These are phyloP conservation scores for Chaetomium strumarium DNA, from an alignment of 2,329 filamentous ascomycete species.

Conservation along the genomic window DNA sequence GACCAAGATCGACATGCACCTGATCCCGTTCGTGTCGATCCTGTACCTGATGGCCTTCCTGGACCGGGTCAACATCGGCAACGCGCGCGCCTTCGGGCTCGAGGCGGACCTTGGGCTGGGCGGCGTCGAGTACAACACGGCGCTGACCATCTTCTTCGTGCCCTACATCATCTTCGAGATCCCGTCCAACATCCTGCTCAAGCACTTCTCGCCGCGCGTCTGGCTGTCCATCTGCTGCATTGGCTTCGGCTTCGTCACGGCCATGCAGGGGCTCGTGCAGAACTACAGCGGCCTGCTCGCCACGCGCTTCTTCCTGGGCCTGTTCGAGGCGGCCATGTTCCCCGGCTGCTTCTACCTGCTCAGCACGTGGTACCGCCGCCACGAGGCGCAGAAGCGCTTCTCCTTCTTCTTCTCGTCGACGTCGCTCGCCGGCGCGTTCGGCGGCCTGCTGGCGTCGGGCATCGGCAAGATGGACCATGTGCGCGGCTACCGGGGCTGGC, in stretches of 20 bases:
- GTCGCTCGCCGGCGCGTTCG: constrained; percentile 75
- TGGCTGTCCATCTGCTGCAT: constrained; percentile 83
- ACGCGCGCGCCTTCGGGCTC: constrained; percentile 64
- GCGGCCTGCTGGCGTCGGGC: constrained; percentile 74
- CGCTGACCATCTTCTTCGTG: constrained; percentile 75
- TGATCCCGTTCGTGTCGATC: constrained; percentile 67
- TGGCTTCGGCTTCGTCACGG: constrained; percentile 68
- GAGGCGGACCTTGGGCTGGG: constrained; percentile 54
- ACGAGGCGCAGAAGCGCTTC: constrained; percentile 85
- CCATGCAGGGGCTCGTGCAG: constrained; percentile 69
- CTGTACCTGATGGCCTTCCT: constrained; percentile 67
- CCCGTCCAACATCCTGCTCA: constrained; percentile 66
- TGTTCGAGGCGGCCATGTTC: constrained; percentile 72
- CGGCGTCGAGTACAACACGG: constrained; percentile 62
- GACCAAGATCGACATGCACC: constrained; percentile 62
- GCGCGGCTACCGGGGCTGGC: constrained; percentile 64
- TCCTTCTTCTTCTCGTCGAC: constrained; percentile 89
- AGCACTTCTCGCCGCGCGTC: constrained; percentile 58
- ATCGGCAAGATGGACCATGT: constrained; percentile 83
- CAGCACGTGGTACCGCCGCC: constrained; percentile 78
- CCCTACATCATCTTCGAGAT: constrained; percentile 70
- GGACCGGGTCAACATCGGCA: constrained; percentile 73
- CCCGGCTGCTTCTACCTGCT: constrained; percentile 66
- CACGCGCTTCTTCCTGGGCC: constrained; percentile 79
- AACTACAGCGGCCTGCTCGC: constrained; percentile 73